Base-by-base conservation (phyloP, 306 rosid species). In the Begonia fuchsioides region DNA sequence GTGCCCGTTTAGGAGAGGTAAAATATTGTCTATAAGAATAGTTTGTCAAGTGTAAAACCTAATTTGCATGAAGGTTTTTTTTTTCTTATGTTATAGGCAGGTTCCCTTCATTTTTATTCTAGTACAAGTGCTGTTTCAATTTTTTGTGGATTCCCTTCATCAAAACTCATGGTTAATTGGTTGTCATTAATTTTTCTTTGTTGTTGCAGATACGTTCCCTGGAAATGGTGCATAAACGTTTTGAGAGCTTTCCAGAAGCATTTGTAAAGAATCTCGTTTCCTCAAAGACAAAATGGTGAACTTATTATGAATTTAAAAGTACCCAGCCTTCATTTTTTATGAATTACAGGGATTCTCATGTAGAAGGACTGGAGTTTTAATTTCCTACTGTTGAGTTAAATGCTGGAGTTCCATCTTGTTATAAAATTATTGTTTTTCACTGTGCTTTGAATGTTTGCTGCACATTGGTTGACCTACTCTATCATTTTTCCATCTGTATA, bases 1-100 rank as follows among this genome's bases (percentile, higher is more conserved):
- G 94, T 38, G 80, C 77, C 49, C 98, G 98, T 18, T 72, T 90
- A 32, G 98, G 98, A 44, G 98, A 90, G 98, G 98, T 90, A 81
- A 61, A 39, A 14, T 38, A 10, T 17, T 10, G 14, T 61, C 52
- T 49, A 12, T 9, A 54, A 14, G 15, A 44, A 20, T 54, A 12
- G 49, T 13, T 54, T 49, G 48, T 63, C 38, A 26, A 4, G 35
- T 8, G 7, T 26, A 26, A 20, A 26, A 26, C 35, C 35, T 8
- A 26, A 26, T 26, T 26, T 26, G 35, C 8, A 5, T 26, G 7
- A 26, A 26, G 35, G 35, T 26, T 26, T 26, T 26, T 19, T 19
- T 19, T 26, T 3, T 20, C 32, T 2, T 1, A 20, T 3, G 32
- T 20, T 20, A 20, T 20, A 20, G 32, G 32, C 32, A 20, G 32